Evolutionary conservation across 1,284 basidiomycete genomes (phyloP), one percentile per base, ranked within the genome.

Genomic region (Ganoderma lingzhi): DNA sequence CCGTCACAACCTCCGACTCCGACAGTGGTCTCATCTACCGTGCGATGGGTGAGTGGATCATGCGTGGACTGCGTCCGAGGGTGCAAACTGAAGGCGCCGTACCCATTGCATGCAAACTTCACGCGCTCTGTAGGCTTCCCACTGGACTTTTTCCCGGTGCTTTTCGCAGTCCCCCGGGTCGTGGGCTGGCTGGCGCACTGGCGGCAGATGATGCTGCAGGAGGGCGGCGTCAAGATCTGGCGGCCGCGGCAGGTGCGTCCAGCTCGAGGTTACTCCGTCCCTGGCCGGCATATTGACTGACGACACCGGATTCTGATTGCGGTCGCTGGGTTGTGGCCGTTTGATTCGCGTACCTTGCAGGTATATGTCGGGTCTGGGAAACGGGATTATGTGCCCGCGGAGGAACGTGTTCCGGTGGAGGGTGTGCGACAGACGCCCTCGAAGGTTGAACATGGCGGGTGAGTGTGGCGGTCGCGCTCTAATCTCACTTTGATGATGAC

Each of bases 151-250:
- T 96, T 95, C 89, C 94, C 95, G 0, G 94, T 96, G 42, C 81
- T 96, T 53, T 96, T 96, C 76, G 95, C 92, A 23, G 94, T 96
- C 3, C 95, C 95, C 3, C 89, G 95, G 23, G 93, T 96, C 3
- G 94, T 94, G 30, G 95, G 95, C 12, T 96, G 94, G 95, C 84
- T 96, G 12, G 94, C 95, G 0, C 94, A 95, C 79, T 95, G 94
- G 93, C 84, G 93, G 69, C 92, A 95, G 88, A 94, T 96, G 93
- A 95, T 96, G 94, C 83, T 96, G 65, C 91, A 93, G 76, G 86
- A 91, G 44, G 93, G 90, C 23, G 93, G 93, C 63, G 94, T 96
- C 69, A 96, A 96, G 82, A 96, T 96, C 74, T 96, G 95, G 95
- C 85, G 94, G 55, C 95, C 94, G 53, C 85, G 92, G 76, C 94